Evolutionary conservation across 148 eudicot genomes (phyloP), one percentile per base, ranked within the genome.

Genomic region (Camellia japonica): DNA sequence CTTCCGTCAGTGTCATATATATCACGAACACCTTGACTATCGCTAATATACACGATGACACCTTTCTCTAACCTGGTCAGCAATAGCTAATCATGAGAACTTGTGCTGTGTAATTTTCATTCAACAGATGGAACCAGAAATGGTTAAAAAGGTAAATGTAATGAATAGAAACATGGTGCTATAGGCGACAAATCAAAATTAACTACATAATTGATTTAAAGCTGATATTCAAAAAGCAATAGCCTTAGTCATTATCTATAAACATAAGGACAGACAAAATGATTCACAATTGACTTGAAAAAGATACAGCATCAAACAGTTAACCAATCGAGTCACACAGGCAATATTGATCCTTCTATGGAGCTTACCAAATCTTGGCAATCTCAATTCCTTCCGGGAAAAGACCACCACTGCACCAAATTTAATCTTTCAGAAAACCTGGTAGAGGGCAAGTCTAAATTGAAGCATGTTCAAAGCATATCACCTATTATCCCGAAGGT

Each of bases 401-500:
- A 62, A 94, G 94, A 76, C 99, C 99, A 80, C 99, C 99, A 83
- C 99, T 97, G 97, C 91, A 88, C 77, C 80, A 88, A 82, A 81
- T 56, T 30, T 81, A 55, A 55, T 49, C 86, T 76, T 80, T 90
- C 71, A 82, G 72, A 63, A 75, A 76, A 47, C 69, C 79, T 66
- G 68, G 65, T 55, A 42, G 44, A 65, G 23, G 46, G 5, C 16
- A 12, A 19, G 76, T 73, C 19, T 69, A 76, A 41, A 77, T 61
- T 4, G 68, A 65, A n/a, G 52, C 56, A 77, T 23, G 70, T 47
- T 56, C 19, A 80, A 75, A 82, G 51, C 55, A 66, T 52, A 61
- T 91, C 85, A 97, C 99, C 98, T 93, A 68, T 97, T 97, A 87
- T 97, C 97, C 49, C 98, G 99, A 76, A 97, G 99, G 81, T 97